Percentiles rank a stretch among this genome's conserved stretches.
Evolutionary conservation across 2,329 filamentous ascomycete genomes (phyloP).

Genomic region (Fusarium brevicatenulatum): DNA sequence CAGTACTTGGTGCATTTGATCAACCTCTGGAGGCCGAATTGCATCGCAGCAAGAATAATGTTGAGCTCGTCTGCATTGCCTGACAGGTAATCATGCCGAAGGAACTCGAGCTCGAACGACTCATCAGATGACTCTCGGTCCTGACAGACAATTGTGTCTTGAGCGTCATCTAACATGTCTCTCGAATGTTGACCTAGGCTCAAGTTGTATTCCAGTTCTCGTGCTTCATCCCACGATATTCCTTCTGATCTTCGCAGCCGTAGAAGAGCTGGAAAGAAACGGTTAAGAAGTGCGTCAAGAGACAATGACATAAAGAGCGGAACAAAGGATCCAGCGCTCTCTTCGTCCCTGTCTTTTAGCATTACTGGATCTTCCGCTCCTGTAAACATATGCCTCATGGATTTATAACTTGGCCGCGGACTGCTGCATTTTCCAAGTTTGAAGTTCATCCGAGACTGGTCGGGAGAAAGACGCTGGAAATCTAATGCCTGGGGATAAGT

Average conservation of each 20-base stretch:
- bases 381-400: conserved; percentile 55
- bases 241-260: conserved; percentile 63
- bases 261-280: conserved; percentile 70
- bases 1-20: conserved; percentile 87
- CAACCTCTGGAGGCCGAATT: conserved; percentile 81
- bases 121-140: conserved; percentile 8
- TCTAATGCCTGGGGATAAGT: conserved; percentile 70
- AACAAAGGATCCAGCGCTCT: conserved; percentile 34
- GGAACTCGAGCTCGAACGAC: conserved; percentile 15
- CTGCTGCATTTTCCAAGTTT: conserved; percentile 75
- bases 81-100: conserved; percentile 47
- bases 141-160: neutral
- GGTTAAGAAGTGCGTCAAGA: conserved; percentile 68
- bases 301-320: conserved; percentile 77
- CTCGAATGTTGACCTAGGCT: conserved; percentile 10
- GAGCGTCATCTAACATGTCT: too few species aligned
- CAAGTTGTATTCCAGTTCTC: conserved; percentile 19
- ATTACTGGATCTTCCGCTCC: conserved; percentile 5
- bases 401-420: conserved; percentile 74
- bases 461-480: conserved; percentile 55
- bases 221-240: conserved; percentile 68
- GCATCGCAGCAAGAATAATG: conserved; percentile 70
- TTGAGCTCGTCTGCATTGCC: conserved; percentile 53
- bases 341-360: neutral
- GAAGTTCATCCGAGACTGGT: conserved; percentile 59